These are phyloP conservation scores for Xylaria polymorpha DNA, from an alignment of 2,329 filamentous ascomycete species.

Conservation along the genomic window DNA sequence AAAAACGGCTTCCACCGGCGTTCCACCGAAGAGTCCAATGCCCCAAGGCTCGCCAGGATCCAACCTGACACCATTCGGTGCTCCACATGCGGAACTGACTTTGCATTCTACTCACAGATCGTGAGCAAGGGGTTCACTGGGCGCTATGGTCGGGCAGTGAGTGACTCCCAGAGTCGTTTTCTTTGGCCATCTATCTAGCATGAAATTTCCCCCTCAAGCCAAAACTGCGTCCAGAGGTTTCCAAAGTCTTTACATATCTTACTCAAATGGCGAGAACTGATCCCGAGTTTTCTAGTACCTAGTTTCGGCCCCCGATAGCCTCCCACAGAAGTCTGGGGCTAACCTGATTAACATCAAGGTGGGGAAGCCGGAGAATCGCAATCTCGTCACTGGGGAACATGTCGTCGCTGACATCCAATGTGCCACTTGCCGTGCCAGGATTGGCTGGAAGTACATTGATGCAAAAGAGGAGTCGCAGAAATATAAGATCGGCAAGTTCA, in stretches of 20 bases:
- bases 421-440: constrained; percentile 63
- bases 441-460: constrained; percentile 77
- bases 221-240: no score
- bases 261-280: not conserved
- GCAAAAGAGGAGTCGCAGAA: constrained; percentile 68
- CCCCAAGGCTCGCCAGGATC: constrained; percentile 54
- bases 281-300: constrained; percentile 3
- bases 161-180: not conserved
- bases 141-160: constrained; percentile 67
- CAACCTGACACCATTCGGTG: constrained; percentile 69
- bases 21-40: constrained; percentile 32
- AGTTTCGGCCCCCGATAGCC: constrained; percentile 4
- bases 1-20: constrained; percentile 36
- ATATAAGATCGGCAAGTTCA: constrained; percentile 77
- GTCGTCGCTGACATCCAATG: constrained; percentile 73
- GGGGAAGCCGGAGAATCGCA: constrained; percentile 65
- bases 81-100: constrained; percentile 66
- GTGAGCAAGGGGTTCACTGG: constrained; percentile 75
- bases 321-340: constrained; percentile 28
- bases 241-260: not conserved
- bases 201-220: not conserved
- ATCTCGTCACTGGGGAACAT: constrained; percentile 72
- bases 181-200: not conserved
- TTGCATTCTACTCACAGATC: constrained; percentile 71
- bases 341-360: constrained; percentile 66